A percentile compares a stretch with the other conserved stretches of the same genome.
Conservation (phyloP, 2,329 filamentous ascomycete species). For the Penicillium sclerotiorum region DNA sequence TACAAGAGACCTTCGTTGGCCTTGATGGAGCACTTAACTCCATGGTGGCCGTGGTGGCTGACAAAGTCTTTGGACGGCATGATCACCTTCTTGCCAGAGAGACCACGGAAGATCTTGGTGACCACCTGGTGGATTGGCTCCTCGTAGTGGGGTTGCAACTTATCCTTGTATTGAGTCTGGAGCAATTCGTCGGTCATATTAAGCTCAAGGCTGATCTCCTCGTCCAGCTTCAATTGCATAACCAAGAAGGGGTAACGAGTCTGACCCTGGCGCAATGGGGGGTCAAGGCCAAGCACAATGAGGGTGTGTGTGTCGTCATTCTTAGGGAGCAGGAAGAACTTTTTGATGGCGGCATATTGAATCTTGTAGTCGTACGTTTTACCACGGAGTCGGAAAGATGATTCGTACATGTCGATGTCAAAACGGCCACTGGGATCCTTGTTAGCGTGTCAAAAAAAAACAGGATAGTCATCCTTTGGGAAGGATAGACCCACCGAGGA, state of each 20-base stretch:
- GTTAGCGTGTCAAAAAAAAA: constrained; percentile 18
- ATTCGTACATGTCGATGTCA: constrained; percentile 99
- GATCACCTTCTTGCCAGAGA: constrained; percentile 93
- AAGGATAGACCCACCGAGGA: constrained; percentile 64
- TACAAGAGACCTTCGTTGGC: constrained; percentile 97
- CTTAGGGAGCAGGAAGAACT: constrained; percentile 97
- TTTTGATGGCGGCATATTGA: constrained; percentile 96
- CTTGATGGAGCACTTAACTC: constrained; percentile 99
- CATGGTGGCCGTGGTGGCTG: constrained; percentile 88
- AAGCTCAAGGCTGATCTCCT: constrained; percentile 93
- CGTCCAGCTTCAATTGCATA: constrained; percentile 98
- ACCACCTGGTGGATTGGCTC: constrained; percentile 91
- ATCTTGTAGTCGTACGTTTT: constrained; percentile 99
- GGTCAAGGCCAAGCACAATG: constrained; percentile 91
- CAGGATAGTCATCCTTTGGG: constrained; percentile 11
- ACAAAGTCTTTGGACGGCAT: constrained; percentile 92
- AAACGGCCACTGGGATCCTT: constrained; percentile 81
- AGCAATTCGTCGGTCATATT: constrained; percentile 93
- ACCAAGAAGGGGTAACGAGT: constrained; percentile 97
- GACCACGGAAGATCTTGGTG: constrained; percentile 89
- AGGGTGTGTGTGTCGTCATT: constrained; percentile 97
- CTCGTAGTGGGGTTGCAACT: constrained; percentile 86
- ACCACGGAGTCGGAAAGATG: constrained; percentile 91
- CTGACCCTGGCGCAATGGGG: constrained; percentile 92
- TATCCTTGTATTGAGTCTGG: constrained; percentile 84